phyloP scores from a whole-genome alignment of 352 stramenopile genomes.

The Pythium chondricola region DNA sequence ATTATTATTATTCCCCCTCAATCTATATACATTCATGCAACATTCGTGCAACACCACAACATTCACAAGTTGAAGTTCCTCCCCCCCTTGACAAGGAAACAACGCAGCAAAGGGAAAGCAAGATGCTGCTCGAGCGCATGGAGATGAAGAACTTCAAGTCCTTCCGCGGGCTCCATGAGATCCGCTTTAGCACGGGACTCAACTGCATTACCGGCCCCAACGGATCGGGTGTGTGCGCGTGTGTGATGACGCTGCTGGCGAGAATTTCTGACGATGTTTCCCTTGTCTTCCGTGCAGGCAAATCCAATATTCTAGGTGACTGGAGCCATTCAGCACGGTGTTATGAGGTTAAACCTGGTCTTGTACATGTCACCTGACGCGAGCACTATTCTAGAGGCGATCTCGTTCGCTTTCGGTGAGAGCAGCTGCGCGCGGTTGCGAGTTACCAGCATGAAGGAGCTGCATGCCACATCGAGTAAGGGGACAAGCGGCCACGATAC shows the following conservation, averaged over 20 bases:
- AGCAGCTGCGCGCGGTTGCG: conserved; percentile 22
- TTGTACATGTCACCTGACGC: too few species aligned
- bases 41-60: background rate
- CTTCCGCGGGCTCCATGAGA: conserved; percentile 27
- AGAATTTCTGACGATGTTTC: too few species aligned
- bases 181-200: conserved; percentile 20
- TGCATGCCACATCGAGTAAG: conserved; percentile 16
- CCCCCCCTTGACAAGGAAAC: background rate
- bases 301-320: conserved; percentile 38
- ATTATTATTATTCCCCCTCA: background rate
- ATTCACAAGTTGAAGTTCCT: conserved; percentile 1
- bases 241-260: background rate
- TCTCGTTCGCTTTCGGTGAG: conserved; percentile 41
- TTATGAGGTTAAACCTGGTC: too few species aligned
- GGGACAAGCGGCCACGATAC: conserved; percentile 5
- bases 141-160: conserved; percentile 45
- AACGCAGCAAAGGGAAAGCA: conserved; percentile 1
- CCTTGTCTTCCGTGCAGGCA: conserved; percentile 14
- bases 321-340: too few species aligned
- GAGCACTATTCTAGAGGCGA: too few species aligned
- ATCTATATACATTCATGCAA: conserved; percentile 3
- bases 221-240: conserved; percentile 21
- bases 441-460: conserved; percentile 27
- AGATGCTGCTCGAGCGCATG: conserved; percentile 26
- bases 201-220: conserved; percentile 44